Evolutionary conservation across 805 yeast genomes (phyloP), one percentile per base, ranked within the genome.

Genomic region (Ogataea nitratoaversa): DNA sequence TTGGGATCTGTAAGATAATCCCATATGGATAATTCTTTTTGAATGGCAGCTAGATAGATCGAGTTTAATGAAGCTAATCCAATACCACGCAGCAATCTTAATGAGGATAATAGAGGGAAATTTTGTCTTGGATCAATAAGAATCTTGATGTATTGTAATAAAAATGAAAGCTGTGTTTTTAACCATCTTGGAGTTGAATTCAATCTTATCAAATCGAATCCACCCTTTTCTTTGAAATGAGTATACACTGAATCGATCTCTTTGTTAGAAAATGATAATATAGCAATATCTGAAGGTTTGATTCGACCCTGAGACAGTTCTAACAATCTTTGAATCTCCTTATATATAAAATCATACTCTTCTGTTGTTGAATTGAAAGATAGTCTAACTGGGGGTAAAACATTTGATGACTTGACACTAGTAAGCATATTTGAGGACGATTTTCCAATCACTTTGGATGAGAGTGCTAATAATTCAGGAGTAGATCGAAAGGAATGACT

Each of bases 401-500:
- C 29, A 5, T 35, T 35, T 12, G 56, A 44, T 12, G 42, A 23
- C 22, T 51, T 50, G 25, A 51, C 59, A 25, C 54, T 48, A 5
- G 49, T 41, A 13, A 36, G 41, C 7, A 45, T 28, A 41, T 52
- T 36, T 0, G 44, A 41, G 18, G 22, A 31, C 22, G 29, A 36
- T 13, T 30, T 34, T 8, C 56, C 58, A 19, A 62, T 20, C 2
- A 61, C 16, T 30, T 44, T 56, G 5, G 66, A 57, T 0, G 84
- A 70, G 1, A 72, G 64, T 2, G 64, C 47, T 16, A 78, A 54
- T 3, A 82, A 70, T 38, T 78, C 79, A 0, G 83, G 81, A 0
- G 84, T 70, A 19, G 78, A 72, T 47, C 91, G 63, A 50, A 83
- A 84, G 17, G 80, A 71, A 45, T 79, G 79, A 16, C 56, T 49